Conservation (phyloP, 1,139 yeast genomes). For the Trichomonascaceae sp. region DNA sequence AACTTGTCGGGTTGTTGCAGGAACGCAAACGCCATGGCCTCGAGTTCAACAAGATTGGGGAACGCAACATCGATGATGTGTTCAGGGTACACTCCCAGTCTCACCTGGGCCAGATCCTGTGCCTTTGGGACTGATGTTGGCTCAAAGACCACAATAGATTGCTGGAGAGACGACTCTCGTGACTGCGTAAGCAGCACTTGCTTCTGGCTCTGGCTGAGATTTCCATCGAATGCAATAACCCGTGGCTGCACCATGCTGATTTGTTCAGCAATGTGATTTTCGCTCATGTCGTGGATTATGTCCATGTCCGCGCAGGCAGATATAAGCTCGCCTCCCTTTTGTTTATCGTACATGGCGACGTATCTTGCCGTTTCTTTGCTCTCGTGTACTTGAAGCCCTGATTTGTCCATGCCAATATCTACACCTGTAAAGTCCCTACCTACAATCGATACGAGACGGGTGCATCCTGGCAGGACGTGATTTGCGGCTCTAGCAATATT, state of each 20-base stretch:
- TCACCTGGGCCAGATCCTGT: constrained; percentile 16
- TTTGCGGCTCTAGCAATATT: constrained; percentile 52
- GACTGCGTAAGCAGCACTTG: constrained; percentile 27
- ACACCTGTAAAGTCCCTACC: constrained; percentile 43
- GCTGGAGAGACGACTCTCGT: constrained; percentile 5
- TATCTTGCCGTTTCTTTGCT: constrained; percentile 50
- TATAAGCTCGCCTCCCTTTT: constrained; percentile 46
- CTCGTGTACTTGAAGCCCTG: constrained; percentile 29
- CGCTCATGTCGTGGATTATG: constrained; percentile 41
- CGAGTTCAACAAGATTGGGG: constrained; percentile 57
- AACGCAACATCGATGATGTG: constrained; percentile 36
- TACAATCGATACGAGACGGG: constrained; percentile 45
- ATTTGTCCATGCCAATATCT: constrained; percentile 25
- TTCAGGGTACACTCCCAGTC: constrained; percentile 25
- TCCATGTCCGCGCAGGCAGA: constrained; percentile 82
- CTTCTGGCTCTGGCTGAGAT: constrained; percentile 37
- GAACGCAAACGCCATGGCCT: constrained; percentile 38
- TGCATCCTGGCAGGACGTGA: constrained; percentile 13
- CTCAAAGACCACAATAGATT: constrained; percentile 40
- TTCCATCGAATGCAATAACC: constrained; percentile 54
- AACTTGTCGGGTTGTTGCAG: constrained; percentile 39
- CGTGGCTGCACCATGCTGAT: constrained; percentile 21
- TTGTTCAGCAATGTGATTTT: constrained; percentile 27
- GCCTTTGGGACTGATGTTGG: constrained; percentile 68
- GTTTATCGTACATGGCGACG: constrained; percentile 53